Base-by-base conservation (phyloP, 306 rosid genomes). In the Elaeagnus macrophylla region DNA sequence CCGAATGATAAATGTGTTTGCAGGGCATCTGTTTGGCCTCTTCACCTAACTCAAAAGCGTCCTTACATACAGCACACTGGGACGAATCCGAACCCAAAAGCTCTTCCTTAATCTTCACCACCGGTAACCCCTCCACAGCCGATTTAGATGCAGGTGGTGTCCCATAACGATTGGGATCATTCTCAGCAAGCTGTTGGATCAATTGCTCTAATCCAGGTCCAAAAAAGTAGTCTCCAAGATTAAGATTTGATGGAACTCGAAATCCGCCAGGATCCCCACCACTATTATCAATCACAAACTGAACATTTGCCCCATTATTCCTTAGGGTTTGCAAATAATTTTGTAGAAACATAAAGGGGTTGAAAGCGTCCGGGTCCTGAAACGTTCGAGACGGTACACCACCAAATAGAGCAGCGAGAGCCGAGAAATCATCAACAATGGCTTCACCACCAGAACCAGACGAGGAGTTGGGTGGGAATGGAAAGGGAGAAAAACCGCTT, bases 181-280 rank as follows among this genome's bases (percentile, higher is more conserved):
- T 89, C 79, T 89, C 97, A 1, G 97, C 94, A 1, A 89, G 84
- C 40, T 89, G 97, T 54, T 89, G 97, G 66, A 89, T 89, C 79
- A 89, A 80, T 66, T 89, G 89, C 82, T 89, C 97, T 9, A 89
- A 94, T 1, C 97, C 97, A 0, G 95, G 89, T 6, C 97, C 95
- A 10, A 89, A 85, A 71, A 89, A 89, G 78, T 89, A 89, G 60
- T 89, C 97, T 3, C 97, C 97, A 0, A 76, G 79, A 57, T 80
- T 89, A 51, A 68, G 64, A 64, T 88, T 88, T 1, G 77, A 32
- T 0, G 84, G 73, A 6, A 76, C 58, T 11, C 85, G 86, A 17
- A 78, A 62, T 3, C 78, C 77, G 7, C 59, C 3, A 0, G 81
- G 70, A 39, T 84, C 97, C 8, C 83, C 93, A 8, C 74, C 53